Evolutionary conservation across 106 monocot species (phyloP).

Genomic region (Acorus calamus): DNA sequence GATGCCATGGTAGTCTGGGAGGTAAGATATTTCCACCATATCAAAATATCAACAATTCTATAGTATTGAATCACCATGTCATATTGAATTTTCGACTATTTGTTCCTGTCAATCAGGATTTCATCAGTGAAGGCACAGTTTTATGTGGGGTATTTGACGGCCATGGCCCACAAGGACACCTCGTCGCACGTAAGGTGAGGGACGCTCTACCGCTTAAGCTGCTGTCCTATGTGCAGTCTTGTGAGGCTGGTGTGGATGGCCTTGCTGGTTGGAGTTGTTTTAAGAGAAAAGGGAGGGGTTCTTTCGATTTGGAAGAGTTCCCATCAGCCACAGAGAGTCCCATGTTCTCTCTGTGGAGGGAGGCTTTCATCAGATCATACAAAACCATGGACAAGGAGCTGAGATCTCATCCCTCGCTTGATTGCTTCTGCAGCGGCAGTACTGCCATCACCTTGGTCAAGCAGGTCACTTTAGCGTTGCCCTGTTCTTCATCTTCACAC

Average conservation of each 20-base stretch:
- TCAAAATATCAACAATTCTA: too few species aligned
- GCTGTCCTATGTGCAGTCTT: conserved; percentile 2
- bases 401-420: conserved; percentile 14
- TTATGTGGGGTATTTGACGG: conserved; percentile 41
- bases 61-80: too few species aligned
- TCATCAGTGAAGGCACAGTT: conserved; percentile 10
- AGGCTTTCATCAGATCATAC: conserved; percentile 22
- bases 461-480: conserved; percentile 7
- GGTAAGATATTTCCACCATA: conserved; percentile 1
- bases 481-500: neutral
- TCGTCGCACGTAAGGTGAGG: conserved; percentile 23
- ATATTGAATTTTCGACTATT: neutral
- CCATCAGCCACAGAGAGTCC: neutral
- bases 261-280: too few species aligned
- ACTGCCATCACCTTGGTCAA: conserved; percentile 28
- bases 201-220: conserved; percentile 18
- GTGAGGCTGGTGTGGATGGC: neutral
- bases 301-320: too few species aligned
- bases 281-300: too few species aligned
- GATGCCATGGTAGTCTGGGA: conserved; percentile 38
- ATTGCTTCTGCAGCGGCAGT: conserved; percentile 43
- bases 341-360: conserved; percentile 14
- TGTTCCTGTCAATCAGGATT: conserved; percentile 13
- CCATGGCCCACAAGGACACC: conserved; percentile 30
- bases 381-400: conserved; percentile 35